Evolutionary conservation across 2,329 filamentous ascomycete species (phyloP).

Genomic region (Paraphoma chrysanthemicola): DNA sequence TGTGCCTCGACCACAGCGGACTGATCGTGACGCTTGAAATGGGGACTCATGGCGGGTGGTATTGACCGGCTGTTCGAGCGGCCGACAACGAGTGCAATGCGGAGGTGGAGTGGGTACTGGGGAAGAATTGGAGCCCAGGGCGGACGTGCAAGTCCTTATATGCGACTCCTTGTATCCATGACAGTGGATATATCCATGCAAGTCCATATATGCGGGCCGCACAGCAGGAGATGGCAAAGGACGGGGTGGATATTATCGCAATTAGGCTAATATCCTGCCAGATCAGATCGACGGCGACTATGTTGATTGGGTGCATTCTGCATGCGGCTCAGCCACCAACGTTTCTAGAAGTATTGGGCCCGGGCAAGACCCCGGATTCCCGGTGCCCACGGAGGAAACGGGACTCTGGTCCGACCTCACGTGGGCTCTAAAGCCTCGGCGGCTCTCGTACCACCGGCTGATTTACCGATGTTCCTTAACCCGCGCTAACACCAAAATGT

Average conservation of each 20-base stretch:
- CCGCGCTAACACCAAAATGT: too few relatives aligned
- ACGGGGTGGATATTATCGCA: constrained; percentile 16
- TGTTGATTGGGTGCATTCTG: constrained; percentile 11
- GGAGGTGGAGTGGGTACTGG: constrained; percentile 17
- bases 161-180: constrained; percentile 12
- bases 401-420: too few relatives aligned
- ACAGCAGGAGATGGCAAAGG: constrained; percentile 19
- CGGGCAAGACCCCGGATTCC: constrained; percentile 14
- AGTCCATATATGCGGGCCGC: constrained; percentile 15
- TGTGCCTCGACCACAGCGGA: constrained; percentile 19
- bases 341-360: constrained; percentile 17
- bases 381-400: background rate
- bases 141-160: constrained; percentile 16
- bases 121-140: constrained; percentile 17
- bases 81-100: constrained; percentile 8
- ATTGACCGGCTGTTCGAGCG: constrained; percentile 13
- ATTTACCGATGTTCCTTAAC: too few relatives aligned
- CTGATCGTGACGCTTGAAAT: constrained; percentile 18
- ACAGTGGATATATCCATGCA: constrained; percentile 10
- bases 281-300: constrained; percentile 10
- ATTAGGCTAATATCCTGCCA: constrained; percentile 22
- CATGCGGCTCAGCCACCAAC: constrained; percentile 20
- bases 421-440: too few relatives aligned
- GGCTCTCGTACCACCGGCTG: too few relatives aligned
- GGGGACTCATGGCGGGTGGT: constrained; percentile 13